Conservation (phyloP, 108 stramenopile species). For the Licmophora abbreviata region DNA sequence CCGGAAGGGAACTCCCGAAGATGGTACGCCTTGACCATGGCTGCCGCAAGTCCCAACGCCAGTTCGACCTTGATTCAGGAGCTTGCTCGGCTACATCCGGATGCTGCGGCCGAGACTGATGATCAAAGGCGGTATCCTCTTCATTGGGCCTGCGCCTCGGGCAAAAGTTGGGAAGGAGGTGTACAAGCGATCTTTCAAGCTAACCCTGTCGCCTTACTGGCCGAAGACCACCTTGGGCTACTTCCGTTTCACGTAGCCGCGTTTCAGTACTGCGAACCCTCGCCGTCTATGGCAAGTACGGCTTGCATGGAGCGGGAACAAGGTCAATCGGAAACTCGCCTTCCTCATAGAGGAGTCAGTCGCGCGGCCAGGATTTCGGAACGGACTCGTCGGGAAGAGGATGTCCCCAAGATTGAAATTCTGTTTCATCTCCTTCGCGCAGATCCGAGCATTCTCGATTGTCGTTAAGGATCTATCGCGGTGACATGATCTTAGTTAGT, state of each 20-base stretch:
- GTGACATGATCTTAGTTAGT: too few species aligned
- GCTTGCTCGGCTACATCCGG: constrained; percentile 21
- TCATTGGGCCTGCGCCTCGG: constrained; percentile 34
- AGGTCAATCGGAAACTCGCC: too few species aligned
- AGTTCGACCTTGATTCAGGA: constrained; percentile 16
- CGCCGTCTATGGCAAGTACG: too few species aligned
- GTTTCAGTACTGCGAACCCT: constrained; percentile 13
- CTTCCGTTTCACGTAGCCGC: constrained; percentile 57
- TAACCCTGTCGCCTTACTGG: constrained; percentile 38
- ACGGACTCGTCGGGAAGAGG: neutral
- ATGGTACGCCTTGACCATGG: constrained; percentile 44
- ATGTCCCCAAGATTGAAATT: constrained; percentile 2
- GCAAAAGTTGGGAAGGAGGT: constrained; percentile 24
- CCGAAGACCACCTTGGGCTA: constrained; percentile 33
- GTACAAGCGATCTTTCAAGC: constrained; percentile 47
- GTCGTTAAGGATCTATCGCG: too few species aligned
- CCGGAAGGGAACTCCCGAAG: constrained; percentile 25
- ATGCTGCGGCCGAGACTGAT: constrained; percentile 28
- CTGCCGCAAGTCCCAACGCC: constrained; percentile 13
- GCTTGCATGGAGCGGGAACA: too few species aligned
- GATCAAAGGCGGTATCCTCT: constrained; percentile 23
- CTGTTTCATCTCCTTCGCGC: neutral
- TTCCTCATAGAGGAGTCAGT: neutral
- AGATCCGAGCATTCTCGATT: neutral
- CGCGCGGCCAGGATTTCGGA: neutral